Conservation (phyloP, 148 eudicot species). For the Cornus controversa region DNA sequence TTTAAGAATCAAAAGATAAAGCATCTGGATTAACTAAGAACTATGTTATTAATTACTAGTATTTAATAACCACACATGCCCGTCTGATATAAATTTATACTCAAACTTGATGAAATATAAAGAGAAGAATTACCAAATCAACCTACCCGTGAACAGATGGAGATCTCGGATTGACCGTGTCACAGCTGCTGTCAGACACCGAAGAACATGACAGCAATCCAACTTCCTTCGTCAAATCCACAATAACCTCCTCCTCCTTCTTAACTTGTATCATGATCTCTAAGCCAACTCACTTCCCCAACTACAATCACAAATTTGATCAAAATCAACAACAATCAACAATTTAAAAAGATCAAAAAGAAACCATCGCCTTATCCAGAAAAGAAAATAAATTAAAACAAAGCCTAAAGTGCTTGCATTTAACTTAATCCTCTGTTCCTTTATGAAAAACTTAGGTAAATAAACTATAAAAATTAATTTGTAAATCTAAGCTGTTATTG, state of each 20-base stretch:
- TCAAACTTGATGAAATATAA: neutral
- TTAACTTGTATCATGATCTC: conserved; percentile 31
- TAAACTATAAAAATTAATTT: no score
- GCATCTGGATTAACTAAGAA: neutral
- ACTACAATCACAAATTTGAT: neutral
- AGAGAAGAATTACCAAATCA: neutral
- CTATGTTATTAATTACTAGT: neutral
- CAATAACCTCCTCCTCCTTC: conserved; percentile 19
- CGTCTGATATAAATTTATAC: neutral
- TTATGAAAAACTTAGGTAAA: neutral
- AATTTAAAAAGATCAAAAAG: no score
- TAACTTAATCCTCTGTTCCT: neutral
- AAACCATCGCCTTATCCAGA: no score
- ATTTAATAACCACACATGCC: neutral
- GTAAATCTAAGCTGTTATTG: neutral
- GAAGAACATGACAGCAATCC: conserved; percentile 25
- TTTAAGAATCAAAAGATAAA: neutral
- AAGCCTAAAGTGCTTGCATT: neutral
- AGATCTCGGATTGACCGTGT: conserved; percentile 25
- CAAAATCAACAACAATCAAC: neutral
- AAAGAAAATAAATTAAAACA: neutral
- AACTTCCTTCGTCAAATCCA: conserved; percentile 24
- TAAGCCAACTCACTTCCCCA: conserved; percentile 1
- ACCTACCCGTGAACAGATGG: conserved; percentile 31
- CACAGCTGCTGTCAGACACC: conserved; percentile 43